Percentiles rank a stretch among this genome's conserved stretches.
These are phyloP conservation scores for Salvia hispanica DNA, from an alignment of 257 asterid genomes.

Conservation along the genomic window DNA sequence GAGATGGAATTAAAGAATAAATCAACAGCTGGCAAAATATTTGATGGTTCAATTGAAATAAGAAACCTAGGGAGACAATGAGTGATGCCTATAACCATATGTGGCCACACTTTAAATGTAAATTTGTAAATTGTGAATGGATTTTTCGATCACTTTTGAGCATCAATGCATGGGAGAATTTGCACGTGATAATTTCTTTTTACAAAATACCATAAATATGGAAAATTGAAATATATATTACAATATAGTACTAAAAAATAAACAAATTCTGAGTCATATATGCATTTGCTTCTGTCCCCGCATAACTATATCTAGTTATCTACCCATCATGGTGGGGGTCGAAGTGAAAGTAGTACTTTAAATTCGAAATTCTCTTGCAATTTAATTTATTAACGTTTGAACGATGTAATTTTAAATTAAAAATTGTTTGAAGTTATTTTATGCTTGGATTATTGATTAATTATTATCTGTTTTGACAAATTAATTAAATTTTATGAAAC, in stretches of 20 bases:
- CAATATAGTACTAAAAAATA: background rate
- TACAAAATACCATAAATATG: constrained; percentile 16
- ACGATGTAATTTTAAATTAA: background rate
- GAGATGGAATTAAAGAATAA: constrained; percentile 23
- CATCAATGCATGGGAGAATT: background rate
- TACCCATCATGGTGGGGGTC: background rate
- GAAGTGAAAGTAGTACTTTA: background rate
- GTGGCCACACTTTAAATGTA: constrained; percentile 22
- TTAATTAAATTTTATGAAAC: background rate
- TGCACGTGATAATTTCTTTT: background rate
- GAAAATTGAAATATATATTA: background rate
- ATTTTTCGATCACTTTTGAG: constrained; percentile 14
- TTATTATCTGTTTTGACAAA: background rate
- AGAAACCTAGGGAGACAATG: constrained; percentile 27
- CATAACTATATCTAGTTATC: background rate
- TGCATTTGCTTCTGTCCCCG: background rate
- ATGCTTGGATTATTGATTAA: too few relatives aligned
- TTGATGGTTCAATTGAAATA: constrained; percentile 13
- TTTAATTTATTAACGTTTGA: background rate
- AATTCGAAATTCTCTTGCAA: background rate
- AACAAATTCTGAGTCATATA: background rate
- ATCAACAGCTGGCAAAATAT: constrained; percentile 40
- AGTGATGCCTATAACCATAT: constrained; percentile 32
- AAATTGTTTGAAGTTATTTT: background rate
- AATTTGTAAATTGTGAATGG: constrained; percentile 31